These are phyloP conservation scores for Phytopythium cucurbitacearum DNA, from an alignment of 352 stramenopile genomes.

Conservation along the genomic window DNA sequence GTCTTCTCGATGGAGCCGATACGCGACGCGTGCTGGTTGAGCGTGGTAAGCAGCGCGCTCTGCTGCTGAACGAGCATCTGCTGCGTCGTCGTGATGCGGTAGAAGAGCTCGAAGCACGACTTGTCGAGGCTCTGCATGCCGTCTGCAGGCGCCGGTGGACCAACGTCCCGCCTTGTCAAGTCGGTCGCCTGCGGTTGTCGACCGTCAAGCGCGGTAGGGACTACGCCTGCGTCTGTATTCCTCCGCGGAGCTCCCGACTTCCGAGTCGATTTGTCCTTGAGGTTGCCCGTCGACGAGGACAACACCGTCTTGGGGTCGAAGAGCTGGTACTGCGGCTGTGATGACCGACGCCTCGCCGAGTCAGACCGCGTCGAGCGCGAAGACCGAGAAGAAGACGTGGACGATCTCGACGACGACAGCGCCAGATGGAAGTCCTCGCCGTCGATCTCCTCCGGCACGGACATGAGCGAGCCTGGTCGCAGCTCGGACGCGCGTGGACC, in stretches of 20 bases:
- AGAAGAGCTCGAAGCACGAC: conserved; percentile 48
- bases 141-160: not conserved
- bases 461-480: conserved; percentile 35
- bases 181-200: not conserved
- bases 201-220: not conserved
- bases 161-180: not conserved
- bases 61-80: conserved; percentile 57
- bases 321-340: conserved; percentile 21
- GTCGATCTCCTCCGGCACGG: conserved; percentile 44
- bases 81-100: conserved; percentile 62
- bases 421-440: conserved; percentile 21
- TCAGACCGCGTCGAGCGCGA: not conserved
- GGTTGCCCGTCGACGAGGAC: conserved; percentile 7
- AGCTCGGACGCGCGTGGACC: conserved; percentile 13
- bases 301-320: conserved; percentile 23
- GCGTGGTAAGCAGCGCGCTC: conserved; percentile 28
- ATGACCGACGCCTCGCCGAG: no score
- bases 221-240: conserved; percentile 1
- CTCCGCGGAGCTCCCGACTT: conserved; percentile 2
- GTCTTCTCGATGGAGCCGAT: conserved; percentile 47
- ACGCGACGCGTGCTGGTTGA: conserved; percentile 45
- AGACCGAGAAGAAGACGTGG: conserved; percentile 2
- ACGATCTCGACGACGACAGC: conserved; percentile 15
- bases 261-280: not conserved
- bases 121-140: conserved; percentile 14